These are phyloP conservation scores for Sugiyamaella qingdaonensis DNA, from an alignment of 805 yeast species.

Conservation along the genomic window DNA sequence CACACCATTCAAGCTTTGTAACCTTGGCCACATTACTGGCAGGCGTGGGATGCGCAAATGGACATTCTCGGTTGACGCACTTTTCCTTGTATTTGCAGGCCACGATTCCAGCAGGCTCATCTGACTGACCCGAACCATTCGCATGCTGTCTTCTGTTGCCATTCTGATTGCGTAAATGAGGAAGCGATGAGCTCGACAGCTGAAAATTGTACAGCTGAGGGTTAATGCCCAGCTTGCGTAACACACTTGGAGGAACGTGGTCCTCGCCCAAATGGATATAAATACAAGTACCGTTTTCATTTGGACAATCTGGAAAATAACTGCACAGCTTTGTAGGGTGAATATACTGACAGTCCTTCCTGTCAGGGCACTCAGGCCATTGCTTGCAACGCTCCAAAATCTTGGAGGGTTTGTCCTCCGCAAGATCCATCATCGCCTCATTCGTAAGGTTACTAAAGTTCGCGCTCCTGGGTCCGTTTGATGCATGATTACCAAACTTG, in stretches of 20 bases:
- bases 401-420: neutral
- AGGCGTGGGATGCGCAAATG: slow-evolving; percentile 90
- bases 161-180: neutral
- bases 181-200: neutral
- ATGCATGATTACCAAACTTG: neutral
- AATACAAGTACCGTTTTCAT: slow-evolving; percentile 77
- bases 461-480: neutral
- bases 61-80: slow-evolving; percentile 76
- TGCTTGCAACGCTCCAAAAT: slow-evolving; percentile 26
- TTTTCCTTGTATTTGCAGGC: slow-evolving; percentile 72
- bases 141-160: neutral
- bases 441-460: neutral
- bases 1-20: slow-evolving; percentile 62
- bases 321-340: slow-evolving; percentile 79
- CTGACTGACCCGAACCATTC: neutral
- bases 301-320: slow-evolving; percentile 72
- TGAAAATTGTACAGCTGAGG: neutral
- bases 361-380: slow-evolving; percentile 34
- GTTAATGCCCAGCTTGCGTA: neutral
- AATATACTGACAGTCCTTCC: slow-evolving; percentile 55
- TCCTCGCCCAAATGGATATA: slow-evolving; percentile 85
- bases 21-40: slow-evolving; percentile 72
- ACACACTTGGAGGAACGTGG: slow-evolving; percentile 9
- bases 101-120: slow-evolving; percentile 22
- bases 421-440: neutral